phyloP scores from a whole-genome alignment of 2,329 filamentous ascomycete species.

The Lasiodiplodia theobromae region DNA sequence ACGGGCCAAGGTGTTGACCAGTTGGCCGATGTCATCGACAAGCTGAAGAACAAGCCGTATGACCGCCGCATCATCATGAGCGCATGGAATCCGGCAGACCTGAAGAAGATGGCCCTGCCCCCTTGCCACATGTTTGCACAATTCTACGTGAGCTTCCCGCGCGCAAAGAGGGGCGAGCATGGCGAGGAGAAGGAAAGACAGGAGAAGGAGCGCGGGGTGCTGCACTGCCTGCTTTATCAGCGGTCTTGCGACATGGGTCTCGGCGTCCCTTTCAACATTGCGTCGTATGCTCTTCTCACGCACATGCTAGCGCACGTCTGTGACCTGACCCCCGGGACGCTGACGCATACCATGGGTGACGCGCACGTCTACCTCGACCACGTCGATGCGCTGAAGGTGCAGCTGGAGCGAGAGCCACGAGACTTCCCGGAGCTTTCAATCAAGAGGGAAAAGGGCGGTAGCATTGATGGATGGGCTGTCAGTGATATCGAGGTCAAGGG shows the following conservation, averaged over 20 bases:
- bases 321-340: constrained; percentile 80
- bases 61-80: constrained; percentile 88
- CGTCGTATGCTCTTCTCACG: constrained; percentile 88
- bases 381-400: constrained; percentile 81
- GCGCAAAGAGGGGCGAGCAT: constrained; percentile 35
- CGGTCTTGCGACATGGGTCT: constrained; percentile 96
- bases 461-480: constrained; percentile 87
- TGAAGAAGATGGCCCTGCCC: constrained; percentile 87
- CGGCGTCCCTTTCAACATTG: constrained; percentile 97
- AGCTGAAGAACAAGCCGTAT: constrained; percentile 82
- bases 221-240: constrained; percentile 93
- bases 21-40: constrained; percentile 86
- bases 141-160: constrained; percentile 85
- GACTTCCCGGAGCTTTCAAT: constrained; percentile 84
- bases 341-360: constrained; percentile 97
- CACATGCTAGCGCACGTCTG: constrained; percentile 94
- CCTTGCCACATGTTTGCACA: constrained; percentile 98
- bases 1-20: constrained; percentile 90
- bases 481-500: constrained; percentile 89
- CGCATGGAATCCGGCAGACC: constrained; percentile 91
- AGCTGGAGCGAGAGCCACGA: constrained; percentile 80
- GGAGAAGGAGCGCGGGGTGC: constrained; percentile 63
- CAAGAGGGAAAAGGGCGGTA: constrained; percentile 69
- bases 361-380: constrained; percentile 97
- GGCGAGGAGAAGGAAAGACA: constrained; percentile 37